Evolutionary conservation across 1,284 basidiomycete species (phyloP).

Genomic region (Ganoderma lingzhi): DNA sequence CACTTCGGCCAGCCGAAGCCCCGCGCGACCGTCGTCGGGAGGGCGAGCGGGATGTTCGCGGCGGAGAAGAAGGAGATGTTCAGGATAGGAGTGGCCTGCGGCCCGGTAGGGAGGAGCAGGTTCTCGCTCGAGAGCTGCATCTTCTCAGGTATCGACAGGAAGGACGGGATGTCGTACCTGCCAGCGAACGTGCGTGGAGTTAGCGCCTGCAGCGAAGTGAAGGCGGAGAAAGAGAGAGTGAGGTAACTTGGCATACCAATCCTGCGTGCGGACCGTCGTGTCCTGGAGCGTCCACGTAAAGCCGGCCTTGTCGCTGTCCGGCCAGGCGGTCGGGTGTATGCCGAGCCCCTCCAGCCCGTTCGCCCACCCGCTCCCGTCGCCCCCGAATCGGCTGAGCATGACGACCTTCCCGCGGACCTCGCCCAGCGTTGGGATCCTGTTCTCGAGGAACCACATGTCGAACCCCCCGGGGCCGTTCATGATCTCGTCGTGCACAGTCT

Average conservation of each 20-base stretch:
- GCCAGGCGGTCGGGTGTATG: conserved; percentile 85
- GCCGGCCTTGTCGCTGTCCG: conserved; percentile 72
- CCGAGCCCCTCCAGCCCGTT: conserved; percentile 74
- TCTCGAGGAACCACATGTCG: conserved; percentile 82
- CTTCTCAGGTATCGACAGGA: conserved; percentile 85
- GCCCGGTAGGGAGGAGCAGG: conserved; percentile 53
- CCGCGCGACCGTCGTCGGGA: conserved; percentile 76
- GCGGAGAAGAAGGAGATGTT: conserved; percentile 85
- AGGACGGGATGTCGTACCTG: conserved; percentile 82
- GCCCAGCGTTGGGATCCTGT: conserved; percentile 79
- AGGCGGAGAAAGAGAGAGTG: too few relatives aligned
- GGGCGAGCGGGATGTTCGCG: conserved; percentile 78
- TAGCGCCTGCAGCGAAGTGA: background rate
- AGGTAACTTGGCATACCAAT: conserved; percentile 67
- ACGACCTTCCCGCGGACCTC: conserved; percentile 86
- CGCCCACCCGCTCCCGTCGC: conserved; percentile 70
- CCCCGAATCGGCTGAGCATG: conserved; percentile 85
- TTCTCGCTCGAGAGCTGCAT: conserved; percentile 60
- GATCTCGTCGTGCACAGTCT: conserved; percentile 72
- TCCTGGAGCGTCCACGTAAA: conserved; percentile 81
- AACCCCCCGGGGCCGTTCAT: conserved; percentile 59
- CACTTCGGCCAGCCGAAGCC: conserved; percentile 82
- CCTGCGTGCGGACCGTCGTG: conserved; percentile 76
- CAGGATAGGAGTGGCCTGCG: conserved; percentile 54
- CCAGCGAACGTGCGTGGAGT: background rate